phyloP scores from a whole-genome alignment of 495 filamentous ascomycete genomes.

The Bryoglossum gracile region DNA sequence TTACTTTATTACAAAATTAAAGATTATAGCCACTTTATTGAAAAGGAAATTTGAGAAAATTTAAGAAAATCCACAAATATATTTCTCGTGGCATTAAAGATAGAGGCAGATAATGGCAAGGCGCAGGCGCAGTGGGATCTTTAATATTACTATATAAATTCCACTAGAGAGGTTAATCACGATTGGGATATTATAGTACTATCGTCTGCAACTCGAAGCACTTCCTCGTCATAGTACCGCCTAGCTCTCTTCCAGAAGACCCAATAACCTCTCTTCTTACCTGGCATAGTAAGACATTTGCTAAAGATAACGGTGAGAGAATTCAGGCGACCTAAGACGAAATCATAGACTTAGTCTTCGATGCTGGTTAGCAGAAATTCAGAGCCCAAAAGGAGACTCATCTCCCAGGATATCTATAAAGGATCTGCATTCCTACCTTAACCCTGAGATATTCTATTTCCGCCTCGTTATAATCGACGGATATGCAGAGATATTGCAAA shows the following conservation, averaged over 20 bases:
- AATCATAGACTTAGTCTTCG: slow-evolving; percentile 1
- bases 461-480: too few species aligned
- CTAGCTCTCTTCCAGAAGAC: neutral
- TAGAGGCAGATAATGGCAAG: neutral
- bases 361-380: slow-evolving; percentile 3
- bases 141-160: neutral
- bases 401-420: neutral
- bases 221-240: slow-evolving; percentile 2
- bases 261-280: neutral
- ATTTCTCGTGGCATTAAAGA: neutral
- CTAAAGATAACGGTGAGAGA: neutral
- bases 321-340: neutral
- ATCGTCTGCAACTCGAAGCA: slow-evolving; percentile 7
- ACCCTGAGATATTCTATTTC: too few species aligned
- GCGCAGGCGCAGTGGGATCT: slow-evolving; percentile 1
- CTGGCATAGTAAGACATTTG: neutral
- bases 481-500: too few species aligned
- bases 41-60: too few species aligned
- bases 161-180: neutral
- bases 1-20: too few species aligned
- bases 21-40: too few species aligned
- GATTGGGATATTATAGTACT: slow-evolving; percentile 6
- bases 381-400: neutral
- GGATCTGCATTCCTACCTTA: too few species aligned
- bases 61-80: neutral